Base-by-base conservation (phyloP, 2,329 filamentous ascomycete species). In the Diplodia sapinea region DNA sequence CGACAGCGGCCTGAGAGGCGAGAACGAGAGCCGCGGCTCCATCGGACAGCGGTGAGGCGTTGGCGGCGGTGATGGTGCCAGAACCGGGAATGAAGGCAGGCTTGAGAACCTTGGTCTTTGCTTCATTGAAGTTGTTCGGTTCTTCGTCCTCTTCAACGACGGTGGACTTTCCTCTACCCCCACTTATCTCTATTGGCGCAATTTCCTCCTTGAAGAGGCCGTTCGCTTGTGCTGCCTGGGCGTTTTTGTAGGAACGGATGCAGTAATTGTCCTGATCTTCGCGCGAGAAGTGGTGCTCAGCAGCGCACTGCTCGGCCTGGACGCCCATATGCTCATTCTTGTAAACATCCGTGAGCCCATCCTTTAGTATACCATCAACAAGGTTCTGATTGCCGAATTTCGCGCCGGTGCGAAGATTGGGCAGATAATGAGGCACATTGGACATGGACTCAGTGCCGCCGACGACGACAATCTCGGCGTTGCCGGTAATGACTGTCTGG, bases 381-480 rank as follows among this genome's bases (percentile, higher is more conserved):
- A 99, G 85, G 64, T 85, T 88, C 82, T 94, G 91, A 82, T 98
- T 88, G 75, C 95, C 95, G 81, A 96, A 99, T 84, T 98, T 98
- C 80, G 91, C 89, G 73, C 95, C 95, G 72, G 82, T 90, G 79
- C 95, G 91, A 74, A 97, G 85, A 79, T 85, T 91, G 71, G 93
- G 91, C 64, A 97, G 90, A 85, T 99, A 99, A 85, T 99, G 94
- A 62, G 95, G 95, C 65, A 91, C 86, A 84, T 98, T 98, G 78
- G 94, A 97, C 95, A 99, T 99, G 85, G 93, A 97, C 85, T 99
- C 95, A 73, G 94, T 89, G 74, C 95, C 95, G 77, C 94, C 95
- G 71, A 94, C 95, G 69, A 99, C 93, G 71, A 99, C 89, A 72
- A 97, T 90, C 73, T 92, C 90, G 71, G 94, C 94, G 78, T 93